Conservation (phyloP, 768 basidiomycete species). For the Dioszegia hungarica region DNA sequence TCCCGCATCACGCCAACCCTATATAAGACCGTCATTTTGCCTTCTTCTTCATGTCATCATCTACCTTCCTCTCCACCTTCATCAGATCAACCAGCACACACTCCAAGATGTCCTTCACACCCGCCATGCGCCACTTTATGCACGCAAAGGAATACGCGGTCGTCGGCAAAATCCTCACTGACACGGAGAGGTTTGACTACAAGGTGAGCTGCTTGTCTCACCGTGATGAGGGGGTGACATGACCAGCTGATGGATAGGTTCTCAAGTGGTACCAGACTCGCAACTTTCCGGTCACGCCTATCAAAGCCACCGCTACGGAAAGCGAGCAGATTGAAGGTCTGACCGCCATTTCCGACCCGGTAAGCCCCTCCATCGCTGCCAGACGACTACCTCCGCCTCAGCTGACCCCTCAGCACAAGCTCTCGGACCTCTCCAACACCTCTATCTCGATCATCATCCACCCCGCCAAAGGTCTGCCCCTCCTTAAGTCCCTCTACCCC, state of each 20-base stretch:
- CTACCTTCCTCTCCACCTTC: no score
- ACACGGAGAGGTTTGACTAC: slow-evolving; percentile 34
- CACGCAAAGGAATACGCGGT: slow-evolving; percentile 34
- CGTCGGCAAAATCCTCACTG: slow-evolving; percentile 34
- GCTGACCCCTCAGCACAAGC: slow-evolving; percentile 12
- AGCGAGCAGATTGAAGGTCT: slow-evolving; percentile 28
- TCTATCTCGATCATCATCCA: slow-evolving; percentile 43
- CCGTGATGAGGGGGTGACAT: no score
- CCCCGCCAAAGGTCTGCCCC: slow-evolving; percentile 21
- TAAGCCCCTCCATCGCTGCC: slow-evolving; percentile 11
- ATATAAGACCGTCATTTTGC: no score
- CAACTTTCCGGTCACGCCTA: slow-evolving; percentile 24
- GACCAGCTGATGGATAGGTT: slow-evolving; percentile 22
- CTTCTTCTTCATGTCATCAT: no score
- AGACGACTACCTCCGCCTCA: neutral
- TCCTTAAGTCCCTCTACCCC: slow-evolving; percentile 37
- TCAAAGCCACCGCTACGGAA: slow-evolving; percentile 17
- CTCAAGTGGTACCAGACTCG: slow-evolving; percentile 21
- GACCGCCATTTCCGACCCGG: slow-evolving; percentile 17
- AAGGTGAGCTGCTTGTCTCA: slow-evolving; percentile 21
- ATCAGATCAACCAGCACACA: no score
- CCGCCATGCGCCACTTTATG: slow-evolving; percentile 39
- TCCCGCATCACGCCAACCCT: no score
- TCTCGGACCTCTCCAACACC: slow-evolving; percentile 25
- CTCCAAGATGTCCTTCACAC: slow-evolving; percentile 10